Evolutionary conservation across 1,139 yeast genomes (phyloP), one percentile per base, ranked within the genome.

Genomic region (Chernovozyma aurita): DNA sequence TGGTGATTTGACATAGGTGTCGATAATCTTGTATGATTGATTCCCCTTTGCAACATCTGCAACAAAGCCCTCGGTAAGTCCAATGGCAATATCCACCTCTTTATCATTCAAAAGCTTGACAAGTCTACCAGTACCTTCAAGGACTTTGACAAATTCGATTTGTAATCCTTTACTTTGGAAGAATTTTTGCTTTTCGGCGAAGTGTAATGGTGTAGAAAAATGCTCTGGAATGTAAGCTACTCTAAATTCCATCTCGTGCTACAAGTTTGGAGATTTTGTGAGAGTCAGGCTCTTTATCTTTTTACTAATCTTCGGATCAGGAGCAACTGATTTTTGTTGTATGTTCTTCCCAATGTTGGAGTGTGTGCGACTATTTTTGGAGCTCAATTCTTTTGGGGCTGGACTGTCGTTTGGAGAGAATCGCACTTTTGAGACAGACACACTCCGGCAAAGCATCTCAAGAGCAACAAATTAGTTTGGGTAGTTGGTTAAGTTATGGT

Each of bases 171-270:
- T 55, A 5, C 61, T 58, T 13, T 57, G 52, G 52, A 75, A 85
- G 50, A 59, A 80, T 0, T 80, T 81, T 37, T 85, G 72, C 39
- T 67, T 50, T 42, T 71, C 56, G 5, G 95, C 95, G 50, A 86
- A 76, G 46, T 80, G 78, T 44, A 88, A 64, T 2, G 97, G 97
- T 0, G 95, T 84, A 30, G 92, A 79, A 53, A 87, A 88, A 55
- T 88, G 97, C 58, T 88, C 97, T 2, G 96, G 96, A 35, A 88
- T 80, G 59, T 78, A 85, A 4, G 95, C 97, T 17, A 88, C 84
- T 53, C 65, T 77, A 18, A 37, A 37, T 17, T 28, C 27, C 37
- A 34, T 37, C 17, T n/a, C 12, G 37, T 20, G 13, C 12, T n/a
- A n/a, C n/a, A n/a, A n/a, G n/a, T n/a, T n/a, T 22, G n/a, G 25